Evolutionary conservation across 1,139 yeast species (phyloP).

Genomic region (Scheffersomyces illinoinensis): DNA sequence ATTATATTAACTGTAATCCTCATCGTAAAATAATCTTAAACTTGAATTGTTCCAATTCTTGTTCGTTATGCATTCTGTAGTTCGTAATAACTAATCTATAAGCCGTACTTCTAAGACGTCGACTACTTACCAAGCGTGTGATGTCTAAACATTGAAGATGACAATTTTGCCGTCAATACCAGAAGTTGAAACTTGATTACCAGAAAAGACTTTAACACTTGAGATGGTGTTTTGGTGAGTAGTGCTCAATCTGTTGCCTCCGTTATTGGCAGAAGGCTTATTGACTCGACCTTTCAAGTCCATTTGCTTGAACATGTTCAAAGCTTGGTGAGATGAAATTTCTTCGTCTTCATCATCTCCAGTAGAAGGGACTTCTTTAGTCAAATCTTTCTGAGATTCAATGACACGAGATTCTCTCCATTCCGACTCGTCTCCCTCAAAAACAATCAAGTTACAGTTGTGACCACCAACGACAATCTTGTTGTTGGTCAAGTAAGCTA

Average conservation of each 20-base stretch:
- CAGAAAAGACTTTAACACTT: constrained; percentile 65
- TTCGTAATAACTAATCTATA: background rate
- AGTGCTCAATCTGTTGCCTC: constrained; percentile 60
- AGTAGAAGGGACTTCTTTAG: constrained; percentile 35
- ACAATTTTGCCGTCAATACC: constrained; percentile 91
- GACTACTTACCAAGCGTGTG: background rate
- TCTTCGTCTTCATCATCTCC: constrained; percentile 55
- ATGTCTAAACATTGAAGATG: constrained; percentile 38
- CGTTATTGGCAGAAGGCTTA: constrained; percentile 33
- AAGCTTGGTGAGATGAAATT: constrained; percentile 74
- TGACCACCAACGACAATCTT: constrained; percentile 87
- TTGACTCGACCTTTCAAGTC: constrained; percentile 87
- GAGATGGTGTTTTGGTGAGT: constrained; percentile 92
- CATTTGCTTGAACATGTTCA: constrained; percentile 93
- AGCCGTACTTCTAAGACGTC: background rate
- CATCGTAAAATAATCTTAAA: background rate
- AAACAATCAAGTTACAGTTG: constrained; percentile 87
- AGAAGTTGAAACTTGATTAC: constrained; percentile 40
- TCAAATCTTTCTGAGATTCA: constrained; percentile 53
- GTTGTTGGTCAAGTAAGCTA: constrained; percentile 65
- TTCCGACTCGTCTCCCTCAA: constrained; percentile 64
- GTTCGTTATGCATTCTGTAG: background rate
- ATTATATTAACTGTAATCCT: no score
- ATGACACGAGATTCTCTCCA: constrained; percentile 70
- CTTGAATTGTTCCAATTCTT: background rate